Conservation (phyloP, 345 rosid species). For the Pseudoturritis turrita region DNA sequence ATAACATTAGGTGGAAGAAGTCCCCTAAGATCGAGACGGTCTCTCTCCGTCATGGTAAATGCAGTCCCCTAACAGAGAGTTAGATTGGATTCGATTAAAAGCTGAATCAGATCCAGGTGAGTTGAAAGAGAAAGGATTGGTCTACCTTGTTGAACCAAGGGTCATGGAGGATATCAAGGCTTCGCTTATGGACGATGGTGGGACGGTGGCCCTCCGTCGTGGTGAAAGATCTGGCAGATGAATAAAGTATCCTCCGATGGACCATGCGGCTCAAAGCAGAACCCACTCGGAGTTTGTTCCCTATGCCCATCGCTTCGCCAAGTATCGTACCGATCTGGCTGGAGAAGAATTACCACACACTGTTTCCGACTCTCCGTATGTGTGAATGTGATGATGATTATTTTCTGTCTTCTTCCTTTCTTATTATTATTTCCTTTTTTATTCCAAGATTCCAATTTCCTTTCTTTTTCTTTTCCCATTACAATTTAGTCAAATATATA, state of each 20-base stretch:
- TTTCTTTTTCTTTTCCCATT: not conserved
- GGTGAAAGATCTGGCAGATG: constrained; percentile 58
- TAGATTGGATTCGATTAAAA: not conserved
- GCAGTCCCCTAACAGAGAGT: constrained; percentile 68
- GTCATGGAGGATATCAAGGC: constrained; percentile 94
- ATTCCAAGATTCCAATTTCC: not conserved
- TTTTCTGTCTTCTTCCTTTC: not conserved
- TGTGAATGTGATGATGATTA: not conserved
- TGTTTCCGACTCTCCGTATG: not conserved
- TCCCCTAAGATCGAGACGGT: constrained; percentile 94
- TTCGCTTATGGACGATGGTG: constrained; percentile 88
- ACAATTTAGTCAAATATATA: not conserved
- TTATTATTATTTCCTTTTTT: not conserved
- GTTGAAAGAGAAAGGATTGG: not conserved
- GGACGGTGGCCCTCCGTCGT: constrained; percentile 88
- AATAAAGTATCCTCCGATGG: constrained; percentile 26
- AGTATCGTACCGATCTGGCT: constrained; percentile 8
- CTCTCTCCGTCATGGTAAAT: constrained; percentile 91
- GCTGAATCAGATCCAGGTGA: constrained; percentile 5
- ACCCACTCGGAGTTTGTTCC: constrained; percentile 15
- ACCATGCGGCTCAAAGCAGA: constrained; percentile 45
- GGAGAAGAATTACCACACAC: not conserved
- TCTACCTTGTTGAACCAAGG: constrained; percentile 98
- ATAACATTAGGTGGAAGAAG: constrained; percentile 89
- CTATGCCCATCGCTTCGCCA: constrained; percentile 17